phyloP scores from a whole-genome alignment of 2,329 filamentous ascomycete genomes.

The Lasiodiplodia gonubiensis region DNA sequence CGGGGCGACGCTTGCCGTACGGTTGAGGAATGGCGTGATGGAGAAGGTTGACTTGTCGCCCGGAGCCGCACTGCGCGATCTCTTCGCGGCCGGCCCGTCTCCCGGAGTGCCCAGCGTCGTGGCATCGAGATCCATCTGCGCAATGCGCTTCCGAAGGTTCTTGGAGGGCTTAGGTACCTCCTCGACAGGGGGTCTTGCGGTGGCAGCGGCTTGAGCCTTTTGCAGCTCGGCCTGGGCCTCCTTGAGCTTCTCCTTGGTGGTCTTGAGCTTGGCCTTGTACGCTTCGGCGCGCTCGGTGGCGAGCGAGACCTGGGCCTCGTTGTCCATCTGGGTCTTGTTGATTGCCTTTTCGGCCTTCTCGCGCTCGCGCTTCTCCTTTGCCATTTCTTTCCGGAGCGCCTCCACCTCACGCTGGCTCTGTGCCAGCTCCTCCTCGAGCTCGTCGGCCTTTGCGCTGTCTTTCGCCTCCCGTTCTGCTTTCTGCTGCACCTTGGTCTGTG shows the following conservation, averaged over 20 bases:
- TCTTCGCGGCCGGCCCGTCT: slow-evolving; percentile 53
- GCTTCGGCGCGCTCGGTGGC: slow-evolving; percentile 74
- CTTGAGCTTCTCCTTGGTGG: slow-evolving; percentile 75
- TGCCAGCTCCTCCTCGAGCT: slow-evolving; percentile 30
- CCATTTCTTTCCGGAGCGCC: slow-evolving; percentile 36
- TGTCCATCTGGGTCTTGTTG: slow-evolving; percentile 64
- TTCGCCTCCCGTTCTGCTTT: slow-evolving; percentile 33
- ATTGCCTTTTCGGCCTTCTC: slow-evolving; percentile 59
- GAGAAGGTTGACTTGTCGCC: slow-evolving; percentile 93
- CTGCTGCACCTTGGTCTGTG: slow-evolving; percentile 44
- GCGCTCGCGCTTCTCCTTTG: slow-evolving; percentile 54
- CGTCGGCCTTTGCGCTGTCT: slow-evolving; percentile 24
- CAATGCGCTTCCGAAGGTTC: slow-evolving; percentile 50
- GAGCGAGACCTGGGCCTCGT: slow-evolving; percentile 66
- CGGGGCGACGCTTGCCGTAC: slow-evolving; percentile 65
- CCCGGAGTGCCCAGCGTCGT: slow-evolving; percentile 57
- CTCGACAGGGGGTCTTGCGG: slow-evolving; percentile 39
- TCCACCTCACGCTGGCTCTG: slow-evolving; percentile 34
- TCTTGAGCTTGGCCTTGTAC: slow-evolving; percentile 71
- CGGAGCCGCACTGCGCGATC: slow-evolving; percentile 60
- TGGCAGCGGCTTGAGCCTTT: slow-evolving; percentile 47
- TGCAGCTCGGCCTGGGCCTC: slow-evolving; percentile 61
- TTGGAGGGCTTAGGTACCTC: slow-evolving; percentile 41
- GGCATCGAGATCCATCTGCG: slow-evolving; percentile 53
- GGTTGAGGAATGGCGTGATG: slow-evolving; percentile 90